These are phyloP conservation scores for Filobasidium floriforme DNA, from an alignment of 768 basidiomycete species.

Conservation along the genomic window DNA sequence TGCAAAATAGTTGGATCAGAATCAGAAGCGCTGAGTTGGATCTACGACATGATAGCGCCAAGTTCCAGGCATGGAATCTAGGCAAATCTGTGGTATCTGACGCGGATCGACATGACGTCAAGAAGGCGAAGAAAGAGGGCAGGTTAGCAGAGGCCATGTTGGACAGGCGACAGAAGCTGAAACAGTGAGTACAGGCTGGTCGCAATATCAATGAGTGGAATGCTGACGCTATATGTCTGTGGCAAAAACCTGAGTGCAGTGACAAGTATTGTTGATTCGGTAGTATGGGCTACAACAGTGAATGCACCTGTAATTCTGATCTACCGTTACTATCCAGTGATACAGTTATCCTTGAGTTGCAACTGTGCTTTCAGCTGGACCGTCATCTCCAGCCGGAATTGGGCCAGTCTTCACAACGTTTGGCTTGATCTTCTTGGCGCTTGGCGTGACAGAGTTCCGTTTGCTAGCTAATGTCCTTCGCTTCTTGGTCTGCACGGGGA, in stretches of 20 bases:
- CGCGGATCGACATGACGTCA: constrained; percentile 36
- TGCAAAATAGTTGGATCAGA: neutral
- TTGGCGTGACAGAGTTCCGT: no score
- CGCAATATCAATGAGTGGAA: neutral
- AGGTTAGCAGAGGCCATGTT: constrained; percentile 43
- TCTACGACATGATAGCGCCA: constrained; percentile 25
- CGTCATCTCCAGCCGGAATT: no score
- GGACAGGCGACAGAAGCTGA: constrained; percentile 41
- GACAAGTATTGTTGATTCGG: constrained; percentile 9
- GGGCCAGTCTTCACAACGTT: no score
- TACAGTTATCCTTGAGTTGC: no score
- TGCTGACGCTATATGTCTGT: neutral
- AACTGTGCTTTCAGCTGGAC: no score
- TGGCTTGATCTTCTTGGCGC: no score
- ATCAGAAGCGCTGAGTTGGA: neutral
- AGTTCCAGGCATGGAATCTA: constrained; percentile 40
- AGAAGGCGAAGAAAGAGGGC: constrained; percentile 43
- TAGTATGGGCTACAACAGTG: no score
- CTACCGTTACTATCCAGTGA: no score
- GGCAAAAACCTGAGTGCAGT: neutral
- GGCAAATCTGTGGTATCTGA: constrained; percentile 38
- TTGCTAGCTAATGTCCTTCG: no score
- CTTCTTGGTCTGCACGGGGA: no score
- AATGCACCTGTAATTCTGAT: no score
- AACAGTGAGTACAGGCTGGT: constrained; percentile 21